Percentiles rank a stretch among this genome's conserved stretches.
phyloP scores from a whole-genome alignment of 305 asterid genomes.

The Caryopteris hybrid region DNA sequence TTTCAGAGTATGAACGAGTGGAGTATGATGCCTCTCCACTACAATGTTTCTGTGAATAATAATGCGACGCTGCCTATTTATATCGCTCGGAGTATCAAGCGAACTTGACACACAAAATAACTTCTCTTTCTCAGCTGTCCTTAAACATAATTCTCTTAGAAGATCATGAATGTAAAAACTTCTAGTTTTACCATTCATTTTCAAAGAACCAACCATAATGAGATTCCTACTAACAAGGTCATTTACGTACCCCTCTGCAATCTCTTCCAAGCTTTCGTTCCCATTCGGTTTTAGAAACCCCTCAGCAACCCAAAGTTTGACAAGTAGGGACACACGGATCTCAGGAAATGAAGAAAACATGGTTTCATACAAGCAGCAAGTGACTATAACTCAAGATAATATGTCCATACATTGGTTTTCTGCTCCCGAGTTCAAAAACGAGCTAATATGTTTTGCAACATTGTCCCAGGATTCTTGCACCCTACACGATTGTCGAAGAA shows the following conservation, averaged over 20 bases:
- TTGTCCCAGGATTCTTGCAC: neutral
- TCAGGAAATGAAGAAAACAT: neutral
- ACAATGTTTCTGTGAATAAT: neutral
- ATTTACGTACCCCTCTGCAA: neutral
- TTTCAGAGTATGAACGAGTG: neutral
- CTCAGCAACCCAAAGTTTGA: neutral
- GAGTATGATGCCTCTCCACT: too few species aligned
- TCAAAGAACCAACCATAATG: neutral
- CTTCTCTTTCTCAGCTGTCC: neutral
- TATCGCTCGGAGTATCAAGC: neutral
- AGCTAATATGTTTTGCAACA: neutral
- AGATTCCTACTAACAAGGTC: conserved; percentile 6
- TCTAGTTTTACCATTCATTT: neutral
- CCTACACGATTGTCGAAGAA: neutral
- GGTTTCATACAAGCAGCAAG: neutral
- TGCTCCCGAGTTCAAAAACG: neutral
- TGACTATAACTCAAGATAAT: neutral
- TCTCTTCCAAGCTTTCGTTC: neutral
- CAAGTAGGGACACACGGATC: neutral
- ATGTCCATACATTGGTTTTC: neutral
- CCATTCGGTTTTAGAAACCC: neutral
- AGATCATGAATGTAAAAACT: neutral
- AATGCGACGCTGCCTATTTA: neutral
- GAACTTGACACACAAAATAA: neutral
- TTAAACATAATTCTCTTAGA: conserved; percentile 6